Percentiles rank a stretch among this genome's conserved stretches.
Evolutionary conservation across 2,329 filamentous ascomycete species (phyloP).

Genomic region (Gremmenia infestans): DNA sequence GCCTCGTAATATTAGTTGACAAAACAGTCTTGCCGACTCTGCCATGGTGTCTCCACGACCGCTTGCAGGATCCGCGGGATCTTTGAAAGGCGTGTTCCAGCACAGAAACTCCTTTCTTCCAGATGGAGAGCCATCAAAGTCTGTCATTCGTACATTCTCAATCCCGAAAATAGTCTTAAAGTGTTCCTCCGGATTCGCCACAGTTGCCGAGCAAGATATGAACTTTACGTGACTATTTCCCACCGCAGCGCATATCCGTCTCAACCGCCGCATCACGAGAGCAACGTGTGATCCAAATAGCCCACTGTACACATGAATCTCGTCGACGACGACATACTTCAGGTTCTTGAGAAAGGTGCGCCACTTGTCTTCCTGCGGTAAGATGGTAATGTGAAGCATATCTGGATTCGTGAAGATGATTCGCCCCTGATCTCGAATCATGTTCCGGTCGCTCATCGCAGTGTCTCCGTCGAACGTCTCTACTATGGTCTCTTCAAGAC

Average conservation of each 20-base stretch:
- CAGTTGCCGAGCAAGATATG: constrained; percentile 93
- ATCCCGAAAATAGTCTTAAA: constrained; percentile 94
- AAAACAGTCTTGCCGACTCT: constrained; percentile 88
- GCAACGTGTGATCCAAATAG: constrained; percentile 91
- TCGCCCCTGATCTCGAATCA: constrained; percentile 79
- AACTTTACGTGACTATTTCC: constrained; percentile 85
- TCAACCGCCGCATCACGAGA: constrained; percentile 85
- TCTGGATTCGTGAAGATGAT: constrained; percentile 98
- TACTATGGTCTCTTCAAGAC: constrained; percentile 68
- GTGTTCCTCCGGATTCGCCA: constrained; percentile 86
- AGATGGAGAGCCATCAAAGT: constrained; percentile 89
- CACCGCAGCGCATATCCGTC: constrained; percentile 82
- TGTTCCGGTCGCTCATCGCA: constrained; percentile 69
- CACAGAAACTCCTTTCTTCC: constrained; percentile 92
- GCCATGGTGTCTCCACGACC: constrained; percentile 77
- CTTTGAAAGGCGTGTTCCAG: constrained; percentile 96
- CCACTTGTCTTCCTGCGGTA: constrained; percentile 90
- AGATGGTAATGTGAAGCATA: constrained; percentile 91
- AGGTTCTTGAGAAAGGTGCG: constrained; percentile 82
- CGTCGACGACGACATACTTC: constrained; percentile 84
- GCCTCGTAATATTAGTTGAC: constrained; percentile 80
- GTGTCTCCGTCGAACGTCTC: constrained; percentile 98
- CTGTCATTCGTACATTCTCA: constrained; percentile 72
- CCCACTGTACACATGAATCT: constrained; percentile 94
- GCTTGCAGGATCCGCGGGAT: constrained; percentile 79